Percentiles rank a stretch among this genome's conserved stretches.
phyloP scores from a whole-genome alignment of 257 asterid species.

The Fraxinus quadrangulata region DNA sequence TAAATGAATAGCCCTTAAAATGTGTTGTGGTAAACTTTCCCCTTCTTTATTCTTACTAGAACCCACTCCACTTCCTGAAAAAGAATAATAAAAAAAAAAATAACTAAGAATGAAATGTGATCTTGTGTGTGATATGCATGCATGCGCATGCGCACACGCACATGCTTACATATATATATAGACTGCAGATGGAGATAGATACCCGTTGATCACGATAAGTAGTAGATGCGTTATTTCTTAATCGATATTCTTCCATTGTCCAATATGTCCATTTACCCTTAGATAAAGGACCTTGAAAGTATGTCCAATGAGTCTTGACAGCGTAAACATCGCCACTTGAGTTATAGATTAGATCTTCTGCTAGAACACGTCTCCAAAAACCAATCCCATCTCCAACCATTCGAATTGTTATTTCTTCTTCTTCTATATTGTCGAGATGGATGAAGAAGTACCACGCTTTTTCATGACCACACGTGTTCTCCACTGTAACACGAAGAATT shows the following conservation, averaged over 20 bases:
- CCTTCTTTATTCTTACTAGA: conserved; percentile 32
- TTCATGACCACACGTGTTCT: background rate
- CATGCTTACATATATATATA: background rate
- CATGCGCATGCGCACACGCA: no score
- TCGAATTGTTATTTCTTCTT: background rate
- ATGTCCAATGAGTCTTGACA: conserved; percentile 25
- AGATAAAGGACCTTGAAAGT: background rate
- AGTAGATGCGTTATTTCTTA: background rate
- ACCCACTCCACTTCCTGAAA: conserved; percentile 14
- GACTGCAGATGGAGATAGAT: background rate
- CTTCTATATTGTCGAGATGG: background rate
- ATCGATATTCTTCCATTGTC: conserved; percentile 35
- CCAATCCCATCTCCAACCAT: conserved; percentile 28
- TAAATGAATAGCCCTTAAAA: no score
- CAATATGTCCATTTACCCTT: conserved; percentile 30
- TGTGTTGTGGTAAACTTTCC: conserved; percentile 18
- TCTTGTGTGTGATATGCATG: no score
- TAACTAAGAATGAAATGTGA: background rate
- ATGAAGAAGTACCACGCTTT: conserved; percentile 36
- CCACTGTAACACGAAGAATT: background rate
- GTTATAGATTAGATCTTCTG: conserved; percentile 29
- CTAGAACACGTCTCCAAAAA: conserved; percentile 31
- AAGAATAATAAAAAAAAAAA: background rate
- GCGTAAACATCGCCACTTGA: conserved; percentile 25
- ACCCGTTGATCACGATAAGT: conserved; percentile 14